Conservation (phyloP, 805 yeast genomes). For the Ogataea trehaloabstinens region DNA sequence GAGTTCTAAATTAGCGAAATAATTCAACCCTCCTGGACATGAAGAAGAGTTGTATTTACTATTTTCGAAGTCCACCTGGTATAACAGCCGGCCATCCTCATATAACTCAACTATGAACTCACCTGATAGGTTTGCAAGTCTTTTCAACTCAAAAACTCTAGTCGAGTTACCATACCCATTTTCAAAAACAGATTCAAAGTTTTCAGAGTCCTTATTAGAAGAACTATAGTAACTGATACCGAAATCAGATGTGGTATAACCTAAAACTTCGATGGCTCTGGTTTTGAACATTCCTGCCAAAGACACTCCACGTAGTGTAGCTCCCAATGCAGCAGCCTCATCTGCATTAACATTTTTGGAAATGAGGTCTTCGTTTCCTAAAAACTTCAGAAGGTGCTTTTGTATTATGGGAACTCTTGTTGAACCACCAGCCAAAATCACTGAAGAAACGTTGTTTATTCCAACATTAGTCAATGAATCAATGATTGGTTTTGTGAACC, state of each 20-base stretch:
- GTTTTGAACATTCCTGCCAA: slow-evolving; percentile 67
- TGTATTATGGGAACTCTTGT: slow-evolving; percentile 89
- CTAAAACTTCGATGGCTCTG: slow-evolving; percentile 57
- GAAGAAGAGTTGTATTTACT: slow-evolving; percentile 27
- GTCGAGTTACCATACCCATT: slow-evolving; percentile 33
- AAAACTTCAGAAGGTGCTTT: slow-evolving; percentile 48
- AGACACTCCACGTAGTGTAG: slow-evolving; percentile 78
- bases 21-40: slow-evolving; percentile 39
- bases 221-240: slow-evolving; percentile 29
- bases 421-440: slow-evolving; percentile 87
- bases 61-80: slow-evolving; percentile 9
- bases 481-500: slow-evolving; percentile 54
- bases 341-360: slow-evolving; percentile 92
- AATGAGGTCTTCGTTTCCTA: slow-evolving; percentile 56
- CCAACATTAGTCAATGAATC: slow-evolving; percentile 42
- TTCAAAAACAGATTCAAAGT: slow-evolving; percentile 44
- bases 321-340: slow-evolving; percentile 89
- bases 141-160: slow-evolving; percentile 37
- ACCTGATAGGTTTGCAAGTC: slow-evolving; percentile 26
- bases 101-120: slow-evolving; percentile 35
- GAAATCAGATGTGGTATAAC: slow-evolving; percentile 51
- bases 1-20: slow-evolving; percentile 23
- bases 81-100: slow-evolving; percentile 27
- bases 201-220: slow-evolving; percentile 26
- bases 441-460: slow-evolving; percentile 39